Conservation (phyloP, 495 filamentous ascomycete species). For the Talaromyces stipitatus region DNA sequence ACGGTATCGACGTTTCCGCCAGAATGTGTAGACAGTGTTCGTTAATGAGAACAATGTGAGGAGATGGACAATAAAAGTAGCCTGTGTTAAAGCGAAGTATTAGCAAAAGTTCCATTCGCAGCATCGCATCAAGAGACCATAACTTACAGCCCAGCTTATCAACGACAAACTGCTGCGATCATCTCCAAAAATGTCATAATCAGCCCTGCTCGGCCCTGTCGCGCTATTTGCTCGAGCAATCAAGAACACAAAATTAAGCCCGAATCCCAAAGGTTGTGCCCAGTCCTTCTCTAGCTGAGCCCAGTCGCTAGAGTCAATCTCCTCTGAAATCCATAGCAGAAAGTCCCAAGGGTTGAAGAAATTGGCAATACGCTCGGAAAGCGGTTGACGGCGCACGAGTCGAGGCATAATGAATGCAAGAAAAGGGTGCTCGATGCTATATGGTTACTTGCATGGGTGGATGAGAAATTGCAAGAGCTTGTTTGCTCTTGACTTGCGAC, state of each 20-base stretch:
- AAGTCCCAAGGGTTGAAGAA: conserved; percentile 84
- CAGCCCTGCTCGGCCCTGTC: conserved; percentile 28
- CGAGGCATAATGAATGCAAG: conserved; percentile 51
- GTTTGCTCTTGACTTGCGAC: neutral
- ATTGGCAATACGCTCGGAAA: conserved; percentile 66
- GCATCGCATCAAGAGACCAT: conserved; percentile 1
- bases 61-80: conserved; percentile 58
- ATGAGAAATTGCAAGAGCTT: conserved; percentile 1
- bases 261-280: conserved; percentile 65
- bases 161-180: conserved; percentile 49
- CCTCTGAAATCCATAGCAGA: conserved; percentile 80
- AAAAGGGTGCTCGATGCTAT: neutral
- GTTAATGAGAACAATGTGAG: conserved; percentile 54
- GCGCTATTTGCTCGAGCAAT: conserved; percentile 71
- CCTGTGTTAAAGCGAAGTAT: conserved; percentile 32
- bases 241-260: conserved; percentile 70
- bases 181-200: conserved; percentile 83
- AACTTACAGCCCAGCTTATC: conserved; percentile 72
- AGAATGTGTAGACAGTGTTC: conserved; percentile 81
- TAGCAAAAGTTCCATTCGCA: neutral
- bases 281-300: conserved; percentile 67
- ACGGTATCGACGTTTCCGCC: conserved; percentile 76
- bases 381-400: conserved; percentile 70
- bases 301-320: conserved; percentile 82
- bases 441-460: conserved; percentile 2